phyloP scores from a whole-genome alignment of 139 green algal genomes.

The Chlorella vulgaris region DNA sequence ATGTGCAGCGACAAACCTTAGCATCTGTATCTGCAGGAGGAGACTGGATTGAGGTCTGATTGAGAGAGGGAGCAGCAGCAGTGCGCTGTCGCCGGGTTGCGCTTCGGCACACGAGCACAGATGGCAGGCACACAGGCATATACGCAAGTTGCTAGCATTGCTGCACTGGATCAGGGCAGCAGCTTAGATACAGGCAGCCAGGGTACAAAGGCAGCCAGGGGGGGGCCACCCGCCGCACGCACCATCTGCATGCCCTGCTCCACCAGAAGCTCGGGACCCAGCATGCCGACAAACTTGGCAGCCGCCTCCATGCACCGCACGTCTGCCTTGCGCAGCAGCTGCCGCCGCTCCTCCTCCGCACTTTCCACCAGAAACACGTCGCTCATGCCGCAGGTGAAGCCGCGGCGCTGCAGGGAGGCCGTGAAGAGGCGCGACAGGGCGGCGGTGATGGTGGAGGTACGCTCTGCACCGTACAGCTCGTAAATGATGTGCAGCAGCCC shows the following conservation, averaged over 20 bases:
- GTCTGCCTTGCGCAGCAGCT: slow-evolving; percentile 68
- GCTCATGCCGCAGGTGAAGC: slow-evolving; percentile 95
- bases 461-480: slow-evolving; percentile 89
- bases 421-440: slow-evolving; percentile 91
- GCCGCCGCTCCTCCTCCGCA: slow-evolving; percentile 62
- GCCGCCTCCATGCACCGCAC: slow-evolving; percentile 56
- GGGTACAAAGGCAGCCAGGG: background rate
- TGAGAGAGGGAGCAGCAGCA: background rate
- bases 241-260: slow-evolving; percentile 19
- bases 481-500: slow-evolving; percentile 94
- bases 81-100: no score
- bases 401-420: slow-evolving; percentile 81
- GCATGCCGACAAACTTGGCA: slow-evolving; percentile 53
- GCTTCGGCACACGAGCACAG: background rate
- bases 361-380: slow-evolving; percentile 81
- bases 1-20: background rate
- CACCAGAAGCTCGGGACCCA: slow-evolving; percentile 7
- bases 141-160: no score
- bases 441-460: slow-evolving; percentile 81
- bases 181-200: background rate
- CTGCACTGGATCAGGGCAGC: no score
- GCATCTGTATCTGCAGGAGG: background rate
- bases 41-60: background rate
- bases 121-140: background rate
- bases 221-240: background rate